Conservation (phyloP, 495 filamentous ascomycete species). For the Letharia lupina region DNA sequence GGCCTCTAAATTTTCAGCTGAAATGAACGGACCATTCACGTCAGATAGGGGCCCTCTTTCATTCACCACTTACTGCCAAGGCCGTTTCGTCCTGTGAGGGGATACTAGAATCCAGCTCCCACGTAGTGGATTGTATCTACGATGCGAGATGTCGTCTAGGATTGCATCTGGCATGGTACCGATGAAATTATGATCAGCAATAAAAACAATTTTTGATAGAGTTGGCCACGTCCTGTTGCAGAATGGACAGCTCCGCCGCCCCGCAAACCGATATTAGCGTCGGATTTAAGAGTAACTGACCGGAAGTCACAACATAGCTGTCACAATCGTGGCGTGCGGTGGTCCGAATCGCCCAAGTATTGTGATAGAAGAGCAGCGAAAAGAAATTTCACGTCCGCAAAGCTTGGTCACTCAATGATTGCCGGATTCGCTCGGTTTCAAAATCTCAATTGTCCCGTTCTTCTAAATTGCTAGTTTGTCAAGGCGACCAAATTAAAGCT, state of each 20-base stretch:
- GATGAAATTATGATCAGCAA: not conserved
- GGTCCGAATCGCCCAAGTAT: not conserved
- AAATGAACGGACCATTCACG: constrained; percentile 11
- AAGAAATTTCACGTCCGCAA: no score
- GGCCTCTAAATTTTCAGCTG: constrained; percentile 51
- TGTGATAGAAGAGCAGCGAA: no score
- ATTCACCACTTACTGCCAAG: constrained; percentile 78
- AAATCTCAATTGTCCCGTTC: no score
- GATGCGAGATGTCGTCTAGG: constrained; percentile 93
- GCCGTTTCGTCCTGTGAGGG: constrained; percentile 89
- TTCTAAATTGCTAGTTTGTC: no score
- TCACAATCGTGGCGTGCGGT: not conserved
- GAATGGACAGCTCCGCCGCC: not conserved
- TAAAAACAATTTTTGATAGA: no score
- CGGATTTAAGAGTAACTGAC: not conserved
- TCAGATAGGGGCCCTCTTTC: constrained; percentile 4
- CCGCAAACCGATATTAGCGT: not conserved
- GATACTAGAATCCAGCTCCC: constrained; percentile 90
- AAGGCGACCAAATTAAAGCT: no score
- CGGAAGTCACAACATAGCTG: not conserved
- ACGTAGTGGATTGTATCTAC: constrained; percentile 84
- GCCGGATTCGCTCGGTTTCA: no score
- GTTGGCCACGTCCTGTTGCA: not conserved
- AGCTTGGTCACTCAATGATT: no score
- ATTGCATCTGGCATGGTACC: constrained; percentile 55